These are phyloP conservation scores for Ceratocystis alfenasii DNA, from an alignment of 2,329 filamentous ascomycete genomes.

Conservation along the genomic window DNA sequence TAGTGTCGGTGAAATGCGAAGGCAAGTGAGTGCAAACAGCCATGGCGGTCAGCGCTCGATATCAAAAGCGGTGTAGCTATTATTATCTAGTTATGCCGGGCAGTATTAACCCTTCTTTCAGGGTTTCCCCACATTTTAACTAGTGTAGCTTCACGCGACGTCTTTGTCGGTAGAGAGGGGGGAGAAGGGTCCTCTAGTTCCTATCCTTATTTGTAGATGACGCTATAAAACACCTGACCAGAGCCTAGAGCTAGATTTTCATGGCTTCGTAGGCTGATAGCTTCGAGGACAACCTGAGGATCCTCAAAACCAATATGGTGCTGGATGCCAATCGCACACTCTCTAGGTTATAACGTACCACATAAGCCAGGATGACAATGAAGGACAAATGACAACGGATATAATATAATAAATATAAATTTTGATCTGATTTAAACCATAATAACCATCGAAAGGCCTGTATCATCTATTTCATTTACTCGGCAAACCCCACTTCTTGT, in stretches of 20 bases:
- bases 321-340: no score
- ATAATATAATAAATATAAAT: not conserved
- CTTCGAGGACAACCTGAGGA: no score
- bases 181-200: not conserved
- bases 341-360: no score
- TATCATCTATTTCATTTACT: no score
- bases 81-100: not conserved
- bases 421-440: not conserved
- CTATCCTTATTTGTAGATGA: no score
- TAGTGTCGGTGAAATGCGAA: not conserved
- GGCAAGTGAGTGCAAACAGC: not conserved
- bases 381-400: not conserved
- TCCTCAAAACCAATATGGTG: no score
- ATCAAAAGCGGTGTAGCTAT: not conserved
- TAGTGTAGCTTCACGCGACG: no score
- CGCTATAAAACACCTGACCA: no score
- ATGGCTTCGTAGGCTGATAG: no score
- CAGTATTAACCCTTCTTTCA: not conserved
- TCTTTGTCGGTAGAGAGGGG: not conserved
- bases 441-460: no score
- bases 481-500: not conserved
- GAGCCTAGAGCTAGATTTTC: no score
- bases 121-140: not conserved
- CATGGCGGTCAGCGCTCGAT: not conserved
- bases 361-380: not conserved